Percentiles rank a stretch among this genome's conserved stretches.
These are phyloP conservation scores for Xerocomus minutiporus DNA, from an alignment of 1,284 basidiomycete species.

Conservation along the genomic window DNA sequence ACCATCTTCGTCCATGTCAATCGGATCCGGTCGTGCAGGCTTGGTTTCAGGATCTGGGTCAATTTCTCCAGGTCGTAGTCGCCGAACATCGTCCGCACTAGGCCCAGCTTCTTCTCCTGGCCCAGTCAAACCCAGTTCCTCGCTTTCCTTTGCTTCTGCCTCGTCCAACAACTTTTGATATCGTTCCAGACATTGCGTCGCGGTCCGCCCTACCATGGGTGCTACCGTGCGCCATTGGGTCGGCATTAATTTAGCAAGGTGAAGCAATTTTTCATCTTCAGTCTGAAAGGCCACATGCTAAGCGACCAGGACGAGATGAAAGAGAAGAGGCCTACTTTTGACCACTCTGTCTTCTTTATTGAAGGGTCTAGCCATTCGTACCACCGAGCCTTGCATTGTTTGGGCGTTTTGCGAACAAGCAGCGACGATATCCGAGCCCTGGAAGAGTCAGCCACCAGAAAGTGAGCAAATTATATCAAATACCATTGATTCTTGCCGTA, in stretches of 20 bases:
- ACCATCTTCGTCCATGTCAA: conserved; percentile 99
- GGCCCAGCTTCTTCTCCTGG: conserved; percentile 80
- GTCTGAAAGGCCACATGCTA: conserved; percentile 43
- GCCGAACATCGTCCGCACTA: conserved; percentile 85
- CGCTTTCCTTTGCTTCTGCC: conserved; percentile 91
- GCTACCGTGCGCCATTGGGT: conserved; percentile 99
- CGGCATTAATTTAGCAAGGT: conserved; percentile 98
- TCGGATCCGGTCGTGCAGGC: conserved; percentile 95
- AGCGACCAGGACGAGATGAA: neutral
- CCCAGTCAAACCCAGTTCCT: conserved; percentile 86
- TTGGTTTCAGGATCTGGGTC: conserved; percentile 99
- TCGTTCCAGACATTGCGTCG: conserved; percentile 96
- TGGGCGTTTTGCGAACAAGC: conserved; percentile 96
- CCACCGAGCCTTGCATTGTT: conserved; percentile 99
- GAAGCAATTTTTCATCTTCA: conserved; percentile 97
- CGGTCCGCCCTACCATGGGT: conserved; percentile 97
- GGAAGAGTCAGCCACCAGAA: conserved; percentile 5
- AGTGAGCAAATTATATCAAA: conserved; percentile 16
- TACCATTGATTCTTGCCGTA: conserved; percentile 96
- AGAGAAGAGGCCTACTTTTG: conserved; percentile 57
- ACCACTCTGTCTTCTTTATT: conserved; percentile 99
- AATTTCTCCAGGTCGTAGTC: conserved; percentile 92
- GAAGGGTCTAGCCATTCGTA: conserved; percentile 99
- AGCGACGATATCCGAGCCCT: conserved; percentile 99
- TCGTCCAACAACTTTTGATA: conserved; percentile 98